Evolutionary conservation across 805 yeast species (phyloP).

Genomic region (Candida pini): DNA sequence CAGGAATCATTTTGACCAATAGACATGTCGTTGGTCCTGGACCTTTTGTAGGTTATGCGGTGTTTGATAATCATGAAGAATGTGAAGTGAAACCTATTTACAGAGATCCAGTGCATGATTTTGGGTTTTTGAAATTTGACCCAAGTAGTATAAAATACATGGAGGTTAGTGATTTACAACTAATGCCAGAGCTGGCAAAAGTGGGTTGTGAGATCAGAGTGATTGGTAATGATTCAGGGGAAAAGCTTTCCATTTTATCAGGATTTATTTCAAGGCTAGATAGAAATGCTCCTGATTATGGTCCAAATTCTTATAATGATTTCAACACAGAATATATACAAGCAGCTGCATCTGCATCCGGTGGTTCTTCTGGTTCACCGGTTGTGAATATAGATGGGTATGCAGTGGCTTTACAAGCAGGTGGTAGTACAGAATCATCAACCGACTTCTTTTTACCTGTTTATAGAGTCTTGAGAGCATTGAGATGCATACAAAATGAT

Average conservation of each 20-base stretch:
- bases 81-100: conserved; percentile 80
- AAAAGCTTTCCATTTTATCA: conserved; percentile 78
- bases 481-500: conserved; percentile 59
- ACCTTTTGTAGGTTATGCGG: conserved; percentile 86
- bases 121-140: conserved; percentile 80
- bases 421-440: conserved; percentile 86
- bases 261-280: conserved; percentile 84
- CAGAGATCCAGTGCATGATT: conserved; percentile 93
- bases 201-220: conserved; percentile 94
- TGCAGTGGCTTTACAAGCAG: conserved; percentile 91
- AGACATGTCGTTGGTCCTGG: conserved; percentile 96
- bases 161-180: conserved; percentile 56
- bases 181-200: conserved; percentile 76
- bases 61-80: conserved; percentile 93
- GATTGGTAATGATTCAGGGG: conserved; percentile 96
- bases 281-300: conserved; percentile 93
- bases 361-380: conserved; percentile 95
- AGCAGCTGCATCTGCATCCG: conserved; percentile 94
- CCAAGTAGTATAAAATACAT: conserved; percentile 69
- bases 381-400: conserved; percentile 86
- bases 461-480: conserved; percentile 75
- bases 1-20: conserved; percentile 84
- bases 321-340: conserved; percentile 92
- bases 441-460: conserved; percentile 91
- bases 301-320: conserved; percentile 81